Evolutionary conservation across 2,329 filamentous ascomycete genomes (phyloP).

Genomic region (Fusarium virguliforme): DNA sequence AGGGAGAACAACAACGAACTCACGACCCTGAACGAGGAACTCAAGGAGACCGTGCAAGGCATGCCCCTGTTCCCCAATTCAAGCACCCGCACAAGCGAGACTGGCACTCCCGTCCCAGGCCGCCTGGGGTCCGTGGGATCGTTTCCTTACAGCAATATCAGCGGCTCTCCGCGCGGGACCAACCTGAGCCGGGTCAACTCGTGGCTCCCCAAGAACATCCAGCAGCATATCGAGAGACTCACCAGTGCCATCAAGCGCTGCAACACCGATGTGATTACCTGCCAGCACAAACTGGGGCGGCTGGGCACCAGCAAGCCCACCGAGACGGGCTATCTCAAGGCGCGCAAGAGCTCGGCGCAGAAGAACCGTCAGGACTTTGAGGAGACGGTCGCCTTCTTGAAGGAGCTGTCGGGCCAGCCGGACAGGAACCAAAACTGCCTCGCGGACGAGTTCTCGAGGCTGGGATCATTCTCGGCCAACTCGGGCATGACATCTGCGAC

Average conservation of each 20-base stretch:
- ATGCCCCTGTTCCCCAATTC: neutral
- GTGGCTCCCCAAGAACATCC: conserved; percentile 14
- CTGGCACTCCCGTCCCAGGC: neutral
- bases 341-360: neutral
- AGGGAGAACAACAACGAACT: neutral
- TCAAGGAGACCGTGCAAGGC: neutral
- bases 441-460: neutral
- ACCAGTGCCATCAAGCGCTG: conserved; percentile 8
- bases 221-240: neutral
- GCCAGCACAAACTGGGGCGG: neutral
- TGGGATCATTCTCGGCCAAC: neutral
- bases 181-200: neutral
- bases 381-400: conserved; percentile 3
- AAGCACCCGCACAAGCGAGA: too few relatives aligned
- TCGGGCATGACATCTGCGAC: neutral
- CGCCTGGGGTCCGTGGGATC: neutral
- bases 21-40: neutral
- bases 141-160: neutral
- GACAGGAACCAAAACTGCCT: neutral
- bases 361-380: neutral
- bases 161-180: neutral
- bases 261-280: neutral
- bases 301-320: neutral
- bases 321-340: neutral
- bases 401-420: neutral